These are phyloP conservation scores for Lindgomyces ingoldianus DNA, from an alignment of 495 filamentous ascomycete genomes.

Conservation along the genomic window DNA sequence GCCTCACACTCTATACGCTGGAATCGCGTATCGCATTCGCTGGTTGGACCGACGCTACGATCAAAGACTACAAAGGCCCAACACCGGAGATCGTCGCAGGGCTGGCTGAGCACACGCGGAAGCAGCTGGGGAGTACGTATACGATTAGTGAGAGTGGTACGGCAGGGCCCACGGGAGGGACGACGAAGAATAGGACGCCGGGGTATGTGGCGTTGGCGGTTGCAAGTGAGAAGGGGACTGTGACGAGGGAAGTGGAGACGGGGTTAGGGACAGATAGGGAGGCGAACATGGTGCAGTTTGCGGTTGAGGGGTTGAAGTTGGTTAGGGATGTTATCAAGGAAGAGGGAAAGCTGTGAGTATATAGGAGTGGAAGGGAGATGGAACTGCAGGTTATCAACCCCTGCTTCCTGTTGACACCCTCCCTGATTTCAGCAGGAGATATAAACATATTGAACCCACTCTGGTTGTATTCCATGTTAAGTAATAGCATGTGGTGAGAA, in stretches of 20 bases:
- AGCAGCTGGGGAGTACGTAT: slow-evolving; percentile 54
- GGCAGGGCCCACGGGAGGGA: slow-evolving; percentile 61
- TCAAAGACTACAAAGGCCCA: slow-evolving; percentile 57
- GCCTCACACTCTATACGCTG: slow-evolving; percentile 64
- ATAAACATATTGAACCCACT: too few species aligned
- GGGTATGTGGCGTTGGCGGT: slow-evolving; percentile 64
- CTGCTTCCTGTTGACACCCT: too few species aligned
- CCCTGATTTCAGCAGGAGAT: too few species aligned
- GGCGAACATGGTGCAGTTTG: slow-evolving; percentile 64
- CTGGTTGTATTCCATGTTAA: too few species aligned
- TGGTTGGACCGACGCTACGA: slow-evolving; percentile 58
- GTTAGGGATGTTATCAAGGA: slow-evolving; percentile 59
- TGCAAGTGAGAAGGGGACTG: slow-evolving; percentile 50
- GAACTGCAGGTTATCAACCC: too few species aligned
- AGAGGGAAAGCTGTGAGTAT: slow-evolving; percentile 38
- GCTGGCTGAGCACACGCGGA: slow-evolving; percentile 57
- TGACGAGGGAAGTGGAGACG: slow-evolving; percentile 57
- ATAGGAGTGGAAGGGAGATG: too few species aligned
- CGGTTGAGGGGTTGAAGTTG: slow-evolving; percentile 56
- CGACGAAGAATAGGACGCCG: slow-evolving; percentile 59
- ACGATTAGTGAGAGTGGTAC: slow-evolving; percentile 62
- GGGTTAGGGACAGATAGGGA: slow-evolving; percentile 54
- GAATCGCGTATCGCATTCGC: slow-evolving; percentile 60
- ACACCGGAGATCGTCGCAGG: slow-evolving; percentile 57
- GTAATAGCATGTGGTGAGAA: too few species aligned